These are phyloP conservation scores for Colletotrichum aenigma DNA, from an alignment of 2,329 filamentous ascomycete genomes.

Conservation along the genomic window DNA sequence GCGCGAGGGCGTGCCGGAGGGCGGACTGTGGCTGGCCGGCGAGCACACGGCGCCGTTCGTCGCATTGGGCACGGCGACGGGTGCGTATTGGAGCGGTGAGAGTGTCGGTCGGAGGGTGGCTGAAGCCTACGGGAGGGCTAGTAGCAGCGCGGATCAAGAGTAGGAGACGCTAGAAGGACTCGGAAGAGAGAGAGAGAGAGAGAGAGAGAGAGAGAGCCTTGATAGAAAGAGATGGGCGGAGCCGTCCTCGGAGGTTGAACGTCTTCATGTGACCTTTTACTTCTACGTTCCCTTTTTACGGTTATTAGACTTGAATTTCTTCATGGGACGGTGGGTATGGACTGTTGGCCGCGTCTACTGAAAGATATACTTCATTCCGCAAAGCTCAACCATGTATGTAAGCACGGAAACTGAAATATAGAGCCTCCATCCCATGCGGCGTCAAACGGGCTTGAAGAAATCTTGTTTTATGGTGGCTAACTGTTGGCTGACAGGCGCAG, in stretches of 20 bases:
- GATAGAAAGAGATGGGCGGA: not conserved
- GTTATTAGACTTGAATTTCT: not conserved
- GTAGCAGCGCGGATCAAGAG: not conserved
- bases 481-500: not conserved
- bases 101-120: conserved; percentile 70
- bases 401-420: not conserved
- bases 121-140: conserved; percentile 49
- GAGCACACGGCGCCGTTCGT: conserved; percentile 93
- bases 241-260: not conserved
- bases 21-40: conserved; percentile 83
- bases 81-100: conserved; percentile 92
- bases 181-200: not conserved
- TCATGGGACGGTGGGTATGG: not conserved
- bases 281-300: not conserved
- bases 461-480: not conserved
- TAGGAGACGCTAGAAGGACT: not conserved
- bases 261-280: not conserved
- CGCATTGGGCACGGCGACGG: conserved; percentile 85
- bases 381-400: not conserved
- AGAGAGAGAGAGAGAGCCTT: not conserved
- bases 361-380: not conserved
- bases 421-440: not conserved
- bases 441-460: not conserved
- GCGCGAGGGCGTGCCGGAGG: conserved; percentile 65
- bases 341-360: not conserved